Evolutionary conservation across 148 eudicot genomes (phyloP).

Genomic region (Camellia granthamiana): DNA sequence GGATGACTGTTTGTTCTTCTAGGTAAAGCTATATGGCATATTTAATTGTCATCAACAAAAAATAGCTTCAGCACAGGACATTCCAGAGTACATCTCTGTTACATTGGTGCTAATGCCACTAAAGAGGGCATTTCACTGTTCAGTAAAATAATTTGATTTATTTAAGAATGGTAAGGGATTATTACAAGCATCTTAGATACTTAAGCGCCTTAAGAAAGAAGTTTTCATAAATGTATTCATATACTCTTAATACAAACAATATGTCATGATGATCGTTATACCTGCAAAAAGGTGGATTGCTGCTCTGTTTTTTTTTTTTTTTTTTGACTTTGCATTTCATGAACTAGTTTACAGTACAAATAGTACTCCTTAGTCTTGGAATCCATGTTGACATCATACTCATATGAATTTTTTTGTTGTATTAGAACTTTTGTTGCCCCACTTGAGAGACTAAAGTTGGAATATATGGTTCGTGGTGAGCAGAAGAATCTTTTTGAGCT

Average conservation of each 20-base stretch:
- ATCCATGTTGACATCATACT: neutral
- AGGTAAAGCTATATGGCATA: neutral
- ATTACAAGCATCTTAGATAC: neutral
- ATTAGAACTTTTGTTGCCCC: constrained; percentile 95
- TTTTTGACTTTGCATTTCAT: neutral
- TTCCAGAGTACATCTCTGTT: neutral
- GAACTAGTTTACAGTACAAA: neutral
- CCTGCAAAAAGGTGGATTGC: neutral
- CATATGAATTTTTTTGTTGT: neutral
- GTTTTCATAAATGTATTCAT: neutral
- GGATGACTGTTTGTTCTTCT: neutral
- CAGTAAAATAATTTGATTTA: no score
- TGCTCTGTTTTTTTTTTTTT: neutral
- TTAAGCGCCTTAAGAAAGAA: neutral
- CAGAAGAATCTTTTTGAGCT: constrained; percentile 71
- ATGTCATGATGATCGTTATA: neutral
- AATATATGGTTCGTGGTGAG: constrained; percentile 93
- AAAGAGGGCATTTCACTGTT: neutral
- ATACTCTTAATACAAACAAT: neutral
- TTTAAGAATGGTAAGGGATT: no score
- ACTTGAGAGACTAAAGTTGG: constrained; percentile 93
- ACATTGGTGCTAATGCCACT: neutral
- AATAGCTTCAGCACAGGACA: constrained; percentile 1
- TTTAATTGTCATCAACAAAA: neutral
- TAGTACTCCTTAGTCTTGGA: constrained; percentile 2